Conservation (phyloP, 2,329 filamentous ascomycete genomes). For the Scedosporium dehoogii region DNA sequence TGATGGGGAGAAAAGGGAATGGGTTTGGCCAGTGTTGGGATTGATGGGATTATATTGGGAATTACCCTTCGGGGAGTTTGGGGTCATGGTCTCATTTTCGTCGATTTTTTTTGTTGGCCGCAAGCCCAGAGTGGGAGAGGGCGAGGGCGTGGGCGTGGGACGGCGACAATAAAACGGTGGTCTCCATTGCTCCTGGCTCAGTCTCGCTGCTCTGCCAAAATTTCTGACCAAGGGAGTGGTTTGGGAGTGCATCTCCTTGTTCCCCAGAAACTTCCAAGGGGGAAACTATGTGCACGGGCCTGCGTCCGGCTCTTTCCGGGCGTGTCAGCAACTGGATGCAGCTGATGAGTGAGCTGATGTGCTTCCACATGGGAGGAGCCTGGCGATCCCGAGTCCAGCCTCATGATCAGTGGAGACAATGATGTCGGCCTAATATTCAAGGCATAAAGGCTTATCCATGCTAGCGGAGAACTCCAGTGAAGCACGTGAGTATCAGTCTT, state of each 20-base stretch:
- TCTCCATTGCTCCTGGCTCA: conserved; percentile 2
- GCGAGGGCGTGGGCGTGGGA: conserved; percentile 4
- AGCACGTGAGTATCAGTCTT: too few species aligned
- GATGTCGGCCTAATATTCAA: background rate
- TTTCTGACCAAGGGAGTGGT: conserved; percentile 3
- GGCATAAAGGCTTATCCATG: background rate
- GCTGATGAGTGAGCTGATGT: background rate
- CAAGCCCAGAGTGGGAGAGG: conserved; percentile 1
- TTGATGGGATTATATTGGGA: conserved; percentile 17
- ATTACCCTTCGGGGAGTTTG: conserved; percentile 25
- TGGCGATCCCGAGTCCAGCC: background rate
- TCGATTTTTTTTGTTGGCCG: conserved; percentile 19
- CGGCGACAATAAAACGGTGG: conserved; percentile 6
- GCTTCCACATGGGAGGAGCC: background rate
- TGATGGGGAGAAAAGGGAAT: conserved; percentile 12
- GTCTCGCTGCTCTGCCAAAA: background rate
- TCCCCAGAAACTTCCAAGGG: conserved; percentile 1
- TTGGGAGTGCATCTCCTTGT: conserved; percentile 3
- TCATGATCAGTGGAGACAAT: background rate
- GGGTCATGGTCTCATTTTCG: conserved; percentile 29
- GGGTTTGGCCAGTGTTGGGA: conserved; percentile 11
- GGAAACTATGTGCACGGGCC: conserved; percentile 2
- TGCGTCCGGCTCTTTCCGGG: background rate
- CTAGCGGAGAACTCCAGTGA: background rate
- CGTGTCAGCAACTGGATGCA: background rate